Percentiles rank a stretch among this genome's conserved stretches.
Conservation (phyloP, 2,329 filamentous ascomycete genomes). For the Nothomitra cinnamomea region DNA sequence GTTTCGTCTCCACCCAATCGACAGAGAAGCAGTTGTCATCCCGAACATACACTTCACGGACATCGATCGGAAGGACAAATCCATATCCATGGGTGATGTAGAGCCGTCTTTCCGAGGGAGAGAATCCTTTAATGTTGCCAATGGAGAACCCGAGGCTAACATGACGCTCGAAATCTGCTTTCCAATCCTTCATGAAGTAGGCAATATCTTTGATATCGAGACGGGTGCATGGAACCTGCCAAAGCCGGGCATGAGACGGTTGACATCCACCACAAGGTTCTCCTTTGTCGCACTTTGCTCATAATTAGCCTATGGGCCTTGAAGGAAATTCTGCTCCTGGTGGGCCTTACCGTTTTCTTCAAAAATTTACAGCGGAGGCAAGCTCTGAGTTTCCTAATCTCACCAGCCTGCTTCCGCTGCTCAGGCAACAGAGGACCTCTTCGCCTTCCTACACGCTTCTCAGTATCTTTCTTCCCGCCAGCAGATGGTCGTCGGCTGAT, state of each 20-base stretch:
- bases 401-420: slow-evolving; percentile 88
- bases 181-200: slow-evolving; percentile 99
- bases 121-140: slow-evolving; percentile 83
- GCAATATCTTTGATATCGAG: slow-evolving; percentile 98
- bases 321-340: too few species aligned
- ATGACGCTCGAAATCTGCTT: slow-evolving; percentile 87
- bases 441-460: slow-evolving; percentile 87
- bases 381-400: slow-evolving; percentile 86
- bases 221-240: slow-evolving; percentile 94
- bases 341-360: slow-evolving; percentile 58
- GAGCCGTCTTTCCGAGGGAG: slow-evolving; percentile 43
- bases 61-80: slow-evolving; percentile 80
- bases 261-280: slow-evolving; percentile 92
- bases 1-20: slow-evolving; percentile 77
- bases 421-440: slow-evolving; percentile 82
- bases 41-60: slow-evolving; percentile 80
- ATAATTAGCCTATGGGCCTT: background rate
- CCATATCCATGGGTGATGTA: slow-evolving; percentile 97
- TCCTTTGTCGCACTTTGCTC: slow-evolving; percentile 69
- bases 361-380: slow-evolving; percentile 95
- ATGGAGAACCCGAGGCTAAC: slow-evolving; percentile 75
- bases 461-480: slow-evolving; percentile 63
- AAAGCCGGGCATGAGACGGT: slow-evolving; percentile 84
- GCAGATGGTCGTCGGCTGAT: slow-evolving; percentile 57
- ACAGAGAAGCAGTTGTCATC: slow-evolving; percentile 87